These are phyloP conservation scores for Ichthyophthirius multifiliis DNA, from an alignment of 169 alveolate genomes.

Conservation along the genomic window DNA sequence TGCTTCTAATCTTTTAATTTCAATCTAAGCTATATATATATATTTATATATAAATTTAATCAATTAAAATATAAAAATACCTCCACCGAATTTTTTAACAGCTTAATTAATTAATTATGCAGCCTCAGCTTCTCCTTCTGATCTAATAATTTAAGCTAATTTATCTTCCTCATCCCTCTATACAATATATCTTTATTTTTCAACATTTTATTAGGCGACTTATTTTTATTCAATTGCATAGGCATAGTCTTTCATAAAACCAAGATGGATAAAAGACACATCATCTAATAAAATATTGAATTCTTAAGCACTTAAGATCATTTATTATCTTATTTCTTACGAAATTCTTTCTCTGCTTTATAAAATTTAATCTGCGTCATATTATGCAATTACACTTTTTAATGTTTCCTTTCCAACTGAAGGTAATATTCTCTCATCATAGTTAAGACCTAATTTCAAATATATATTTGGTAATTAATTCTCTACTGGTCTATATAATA, in stretches of 20 bases:
- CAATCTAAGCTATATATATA: slow-evolving; percentile 51
- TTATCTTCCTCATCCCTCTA: slow-evolving; percentile 64
- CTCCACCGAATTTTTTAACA: slow-evolving; percentile 92
- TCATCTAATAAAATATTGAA: slow-evolving; percentile 64
- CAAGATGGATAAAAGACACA: slow-evolving; percentile 64
- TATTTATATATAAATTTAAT: neutral
- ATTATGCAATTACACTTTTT: slow-evolving; percentile 61
- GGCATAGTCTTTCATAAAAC: slow-evolving; percentile 64
- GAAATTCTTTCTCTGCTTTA: slow-evolving; percentile 71
- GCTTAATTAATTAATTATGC: slow-evolving; percentile 91
- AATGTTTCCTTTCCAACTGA: slow-evolving; percentile 66
- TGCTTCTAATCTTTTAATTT: slow-evolving; percentile 95
- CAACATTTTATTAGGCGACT: slow-evolving; percentile 66
- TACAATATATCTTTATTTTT: slow-evolving; percentile 64
- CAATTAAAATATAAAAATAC: slow-evolving; percentile 38
- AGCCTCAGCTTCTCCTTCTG: slow-evolving; percentile 76
- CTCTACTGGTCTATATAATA: slow-evolving; percentile 90
- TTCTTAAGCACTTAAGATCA: slow-evolving; percentile 58
- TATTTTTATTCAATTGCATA: slow-evolving; percentile 64
- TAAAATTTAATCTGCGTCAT: slow-evolving; percentile 65
- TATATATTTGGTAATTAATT: slow-evolving; percentile 76
- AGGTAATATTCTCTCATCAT: slow-evolving; percentile 60
- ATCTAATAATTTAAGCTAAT: slow-evolving; percentile 55
- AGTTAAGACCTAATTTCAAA: slow-evolving; percentile 50
- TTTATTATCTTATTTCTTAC: slow-evolving; percentile 46